Percentiles rank a stretch among this genome's conserved stretches.
Evolutionary conservation across 306 rosid genomes (phyloP).

Genomic region (Vicia faba): DNA sequence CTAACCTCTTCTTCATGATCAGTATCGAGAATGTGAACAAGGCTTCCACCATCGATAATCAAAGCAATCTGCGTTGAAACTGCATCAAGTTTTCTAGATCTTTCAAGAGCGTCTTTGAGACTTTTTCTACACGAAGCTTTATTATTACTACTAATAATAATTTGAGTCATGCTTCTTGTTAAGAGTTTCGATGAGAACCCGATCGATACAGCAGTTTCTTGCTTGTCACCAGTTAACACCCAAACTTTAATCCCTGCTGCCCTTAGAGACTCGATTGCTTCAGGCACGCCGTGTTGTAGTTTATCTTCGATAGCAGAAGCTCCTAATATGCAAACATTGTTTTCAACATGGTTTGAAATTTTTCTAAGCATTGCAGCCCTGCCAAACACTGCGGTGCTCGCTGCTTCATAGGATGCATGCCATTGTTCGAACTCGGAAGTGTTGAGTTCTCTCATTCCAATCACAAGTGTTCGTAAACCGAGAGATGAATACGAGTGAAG

Average conservation of each 20-base stretch:
- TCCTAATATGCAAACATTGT: slow-evolving; percentile 66
- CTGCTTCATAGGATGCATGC: slow-evolving; percentile 78
- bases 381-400: slow-evolving; percentile 78
- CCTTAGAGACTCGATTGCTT: slow-evolving; percentile 84
- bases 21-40: slow-evolving; percentile 84
- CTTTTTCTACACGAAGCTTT: slow-evolving; percentile 69
- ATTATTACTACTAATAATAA: slow-evolving; percentile 68
- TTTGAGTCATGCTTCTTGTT: slow-evolving; percentile 75
- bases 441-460: slow-evolving; percentile 73
- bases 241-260: slow-evolving; percentile 83
- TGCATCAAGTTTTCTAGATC: slow-evolving; percentile 55
- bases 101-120: slow-evolving; percentile 75
- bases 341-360: slow-evolving; percentile 69
- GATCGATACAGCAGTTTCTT: slow-evolving; percentile 94
- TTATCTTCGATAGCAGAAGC: slow-evolving; percentile 97
- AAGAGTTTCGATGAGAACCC: slow-evolving; percentile 94
- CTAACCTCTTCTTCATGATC: slow-evolving; percentile 83
- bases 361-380: slow-evolving; percentile 78
- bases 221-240: slow-evolving; percentile 99
- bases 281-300: slow-evolving; percentile 90
- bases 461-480: slow-evolving; percentile 91
- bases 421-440: slow-evolving; percentile 73
- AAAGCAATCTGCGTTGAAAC: slow-evolving; percentile 55
- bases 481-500: slow-evolving; percentile 77
- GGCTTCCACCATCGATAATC: slow-evolving; percentile 95